Conservation (phyloP, 1,139 yeast genomes). For the Suhomyces guaymorum region DNA sequence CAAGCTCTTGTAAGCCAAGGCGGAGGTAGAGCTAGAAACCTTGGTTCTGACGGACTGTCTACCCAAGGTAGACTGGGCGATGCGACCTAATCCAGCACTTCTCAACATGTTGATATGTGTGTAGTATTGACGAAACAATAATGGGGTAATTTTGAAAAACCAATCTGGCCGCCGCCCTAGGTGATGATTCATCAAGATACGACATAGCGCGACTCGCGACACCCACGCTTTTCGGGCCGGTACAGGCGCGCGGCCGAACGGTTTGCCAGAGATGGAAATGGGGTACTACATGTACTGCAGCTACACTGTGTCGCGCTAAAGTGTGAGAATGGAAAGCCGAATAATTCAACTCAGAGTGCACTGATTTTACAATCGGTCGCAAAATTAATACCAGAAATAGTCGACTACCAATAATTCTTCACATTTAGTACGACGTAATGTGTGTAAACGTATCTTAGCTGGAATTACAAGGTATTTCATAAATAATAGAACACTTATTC, state of each 20-base stretch:
- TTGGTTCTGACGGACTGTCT: conserved; percentile 26
- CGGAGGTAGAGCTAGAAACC: conserved; percentile 75
- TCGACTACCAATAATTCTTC: too few species aligned
- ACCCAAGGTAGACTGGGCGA: conserved; percentile 4
- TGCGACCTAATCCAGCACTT: conserved; percentile 8
- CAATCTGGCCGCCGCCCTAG: conserved; percentile 8
- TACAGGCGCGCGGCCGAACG: conserved; percentile 2
- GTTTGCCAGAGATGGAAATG: not conserved
- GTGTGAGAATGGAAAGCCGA: too few species aligned
- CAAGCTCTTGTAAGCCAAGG: conserved; percentile 88
- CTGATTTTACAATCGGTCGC: too few species aligned
- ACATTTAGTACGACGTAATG: too few species aligned
- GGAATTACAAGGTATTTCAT: too few species aligned
- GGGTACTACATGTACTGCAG: not conserved
- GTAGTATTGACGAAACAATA: not conserved
- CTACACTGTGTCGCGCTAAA: too few species aligned
- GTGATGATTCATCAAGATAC: conserved; percentile 9
- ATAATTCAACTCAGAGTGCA: too few species aligned
- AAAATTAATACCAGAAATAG: too few species aligned
- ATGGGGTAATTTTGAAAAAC: conserved; percentile 11
- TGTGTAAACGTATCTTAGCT: too few species aligned
- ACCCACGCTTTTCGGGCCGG: conserved; percentile 10
- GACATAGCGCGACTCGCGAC: conserved; percentile 11
- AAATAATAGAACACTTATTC: too few species aligned
- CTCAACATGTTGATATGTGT: conserved; percentile 9